These are phyloP conservation scores for Funneliformis geosporum DNA, from an alignment of 192 early-diverging fungal genomes.

Conservation along the genomic window DNA sequence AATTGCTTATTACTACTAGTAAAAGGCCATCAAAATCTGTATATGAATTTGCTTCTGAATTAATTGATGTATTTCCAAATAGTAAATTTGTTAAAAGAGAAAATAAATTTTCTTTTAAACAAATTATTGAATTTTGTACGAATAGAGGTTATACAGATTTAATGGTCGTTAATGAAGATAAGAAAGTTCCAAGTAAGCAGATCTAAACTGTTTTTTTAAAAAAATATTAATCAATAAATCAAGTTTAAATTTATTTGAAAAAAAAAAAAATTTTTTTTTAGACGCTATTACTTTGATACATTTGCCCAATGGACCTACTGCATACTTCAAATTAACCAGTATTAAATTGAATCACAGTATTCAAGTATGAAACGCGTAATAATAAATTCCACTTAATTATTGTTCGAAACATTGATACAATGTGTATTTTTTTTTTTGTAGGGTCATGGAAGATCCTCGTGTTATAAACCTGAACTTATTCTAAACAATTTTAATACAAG, in stretches of 20 bases:
- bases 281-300: slow-evolving; percentile 91
- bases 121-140: slow-evolving; percentile 88
- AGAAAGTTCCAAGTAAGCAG: slow-evolving; percentile 79
- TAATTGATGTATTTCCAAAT: slow-evolving; percentile 87
- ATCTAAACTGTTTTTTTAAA: too few species aligned
- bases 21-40: slow-evolving; percentile 53
- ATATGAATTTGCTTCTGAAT: slow-evolving; percentile 88
- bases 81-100: slow-evolving; percentile 87
- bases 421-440: slow-evolving; percentile 28
- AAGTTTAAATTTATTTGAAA: too few species aligned
- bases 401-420: not conserved
- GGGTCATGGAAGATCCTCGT: slow-evolving; percentile 75
- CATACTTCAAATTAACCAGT: slow-evolving; percentile 90
- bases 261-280: slow-evolving; percentile 17
- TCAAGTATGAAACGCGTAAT: slow-evolving; percentile 26
- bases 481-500: slow-evolving; percentile 97
- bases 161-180: slow-evolving; percentile 92
- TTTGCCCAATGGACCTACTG: slow-evolving; percentile 95
- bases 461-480: slow-evolving; percentile 93
- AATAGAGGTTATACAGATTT: slow-evolving; percentile 92
- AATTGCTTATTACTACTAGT: slow-evolving; percentile 91
- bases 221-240: too few species aligned
- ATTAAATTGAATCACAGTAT: slow-evolving; percentile 82
- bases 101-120: slow-evolving; percentile 81
- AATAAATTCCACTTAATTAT: not conserved